Percentiles rank a stretch among this genome's conserved stretches.
Conservation (phyloP, 805 yeast species). For the Wickerhamomyces bovis region DNA sequence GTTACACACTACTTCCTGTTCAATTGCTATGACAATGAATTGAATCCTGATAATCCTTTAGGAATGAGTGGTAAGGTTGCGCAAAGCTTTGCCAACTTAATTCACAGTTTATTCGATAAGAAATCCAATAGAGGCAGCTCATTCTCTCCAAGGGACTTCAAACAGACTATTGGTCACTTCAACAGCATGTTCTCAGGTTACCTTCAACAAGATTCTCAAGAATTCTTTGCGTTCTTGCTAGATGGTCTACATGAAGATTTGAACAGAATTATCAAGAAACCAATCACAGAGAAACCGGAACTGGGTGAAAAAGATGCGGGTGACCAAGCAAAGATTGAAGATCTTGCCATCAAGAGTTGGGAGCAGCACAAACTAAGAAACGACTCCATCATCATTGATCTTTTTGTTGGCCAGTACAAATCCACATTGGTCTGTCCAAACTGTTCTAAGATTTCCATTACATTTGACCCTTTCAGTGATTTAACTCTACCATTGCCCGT, state of each 20-base stretch:
- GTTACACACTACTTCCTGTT: slow-evolving; percentile 67
- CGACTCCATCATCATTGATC: slow-evolving; percentile 76
- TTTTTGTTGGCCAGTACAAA: slow-evolving; percentile 87
- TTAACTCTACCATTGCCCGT: slow-evolving; percentile 85
- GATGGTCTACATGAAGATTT: slow-evolving; percentile 92
- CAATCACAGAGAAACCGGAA: slow-evolving; percentile 86
- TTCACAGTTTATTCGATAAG: slow-evolving; percentile 50
- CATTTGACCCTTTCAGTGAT: slow-evolving; percentile 92
- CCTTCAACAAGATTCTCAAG: slow-evolving; percentile 92
- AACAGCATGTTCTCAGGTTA: slow-evolving; percentile 75
- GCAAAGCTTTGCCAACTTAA: slow-evolving; percentile 58
- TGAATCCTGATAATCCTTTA: slow-evolving; percentile 74
- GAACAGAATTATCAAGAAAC: slow-evolving; percentile 76
- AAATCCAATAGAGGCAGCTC: slow-evolving; percentile 11
- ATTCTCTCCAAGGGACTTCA: slow-evolving; percentile 64
- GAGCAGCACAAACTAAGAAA: slow-evolving; percentile 70
- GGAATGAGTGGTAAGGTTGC: slow-evolving; percentile 86
- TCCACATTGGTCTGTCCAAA: slow-evolving; percentile 86
- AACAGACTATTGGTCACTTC: slow-evolving; percentile 68
- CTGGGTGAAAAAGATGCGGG: slow-evolving; percentile 53
- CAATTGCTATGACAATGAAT: slow-evolving; percentile 53
- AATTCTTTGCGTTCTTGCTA: slow-evolving; percentile 77
- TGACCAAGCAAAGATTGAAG: slow-evolving; percentile 45
- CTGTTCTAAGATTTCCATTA: slow-evolving; percentile 72
- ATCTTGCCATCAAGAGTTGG: slow-evolving; percentile 76